phyloP scores from a whole-genome alignment of 371 early-diverging fungal species.

The Catenaria anguillulae region DNA sequence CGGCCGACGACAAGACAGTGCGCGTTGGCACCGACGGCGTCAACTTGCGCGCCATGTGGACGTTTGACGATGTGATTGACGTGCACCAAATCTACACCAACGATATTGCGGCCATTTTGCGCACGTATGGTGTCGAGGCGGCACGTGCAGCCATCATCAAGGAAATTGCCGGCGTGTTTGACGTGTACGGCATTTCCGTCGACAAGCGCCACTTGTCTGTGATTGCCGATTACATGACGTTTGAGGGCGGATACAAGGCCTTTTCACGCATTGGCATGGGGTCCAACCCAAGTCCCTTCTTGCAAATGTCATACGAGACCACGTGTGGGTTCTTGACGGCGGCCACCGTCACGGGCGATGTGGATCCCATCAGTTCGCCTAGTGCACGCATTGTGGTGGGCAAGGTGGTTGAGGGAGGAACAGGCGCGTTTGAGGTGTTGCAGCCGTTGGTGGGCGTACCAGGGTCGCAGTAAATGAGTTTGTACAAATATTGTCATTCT shows the following conservation, averaged over 20 bases:
- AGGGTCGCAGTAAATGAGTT: no score
- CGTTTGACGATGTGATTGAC: conserved; percentile 40
- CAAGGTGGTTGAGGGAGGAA: conserved; percentile 95
- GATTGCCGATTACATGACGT: conserved; percentile 97
- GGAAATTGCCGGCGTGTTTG: conserved; percentile 92
- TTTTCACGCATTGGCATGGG: conserved; percentile 99
- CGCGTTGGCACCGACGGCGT: conserved; percentile 76
- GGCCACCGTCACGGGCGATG: conserved; percentile 86
- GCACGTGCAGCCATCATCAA: conserved; percentile 79
- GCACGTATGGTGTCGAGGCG: conserved; percentile 97
- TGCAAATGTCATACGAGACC: conserved; percentile 98
- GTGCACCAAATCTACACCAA: conserved; percentile 74
- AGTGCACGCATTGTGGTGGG: conserved; percentile 98
- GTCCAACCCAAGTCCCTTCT: conserved; percentile 88
- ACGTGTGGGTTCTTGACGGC: conserved; percentile 98
- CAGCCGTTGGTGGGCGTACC: conserved; percentile 12
- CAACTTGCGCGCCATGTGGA: conserved; percentile 86
- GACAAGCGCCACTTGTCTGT: conserved; percentile 96
- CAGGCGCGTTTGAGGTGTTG: conserved; percentile 88
- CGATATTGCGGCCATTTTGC: conserved; percentile 80
- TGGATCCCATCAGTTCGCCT: conserved; percentile 88
- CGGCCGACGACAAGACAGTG: conserved; percentile 62
- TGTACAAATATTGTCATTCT: no score
- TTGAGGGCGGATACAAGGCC: conserved; percentile 85
- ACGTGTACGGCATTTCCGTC: conserved; percentile 96